These are phyloP conservation scores for Parachlorella kessleri DNA, from an alignment of 139 green algal species.

Conservation along the genomic window DNA sequence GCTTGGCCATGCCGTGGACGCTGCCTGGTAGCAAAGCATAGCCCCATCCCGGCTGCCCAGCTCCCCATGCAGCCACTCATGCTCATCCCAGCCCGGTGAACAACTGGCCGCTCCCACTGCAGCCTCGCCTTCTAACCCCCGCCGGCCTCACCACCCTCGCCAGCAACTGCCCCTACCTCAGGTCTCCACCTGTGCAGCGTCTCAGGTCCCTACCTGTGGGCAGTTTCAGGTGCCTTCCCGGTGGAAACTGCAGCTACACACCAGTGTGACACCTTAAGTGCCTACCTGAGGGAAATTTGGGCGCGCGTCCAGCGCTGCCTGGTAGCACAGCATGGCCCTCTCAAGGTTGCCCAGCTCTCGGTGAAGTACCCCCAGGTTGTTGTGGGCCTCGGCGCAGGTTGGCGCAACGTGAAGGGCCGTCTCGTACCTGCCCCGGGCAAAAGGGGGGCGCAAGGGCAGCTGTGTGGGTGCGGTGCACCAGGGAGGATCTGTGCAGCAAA, in stretches of 20 bases:
- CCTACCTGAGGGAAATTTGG: constrained; percentile 63
- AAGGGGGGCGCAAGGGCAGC: background rate
- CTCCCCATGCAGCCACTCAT: constrained; percentile 69
- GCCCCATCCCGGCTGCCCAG: constrained; percentile 77
- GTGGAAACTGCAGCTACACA: too few species aligned
- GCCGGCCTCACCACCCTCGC: too few species aligned
- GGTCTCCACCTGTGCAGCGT: background rate
- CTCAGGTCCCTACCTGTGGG: too few species aligned
- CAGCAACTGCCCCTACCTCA: too few species aligned
- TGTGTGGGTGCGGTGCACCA: background rate
- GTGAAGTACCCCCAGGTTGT: constrained; percentile 88
- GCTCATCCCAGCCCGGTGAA: too few species aligned
- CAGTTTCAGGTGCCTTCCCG: too few species aligned
- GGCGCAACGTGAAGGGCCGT: constrained; percentile 74
- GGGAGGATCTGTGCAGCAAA: too few species aligned
- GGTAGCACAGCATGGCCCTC: constrained; percentile 63
- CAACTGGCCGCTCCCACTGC: too few species aligned
- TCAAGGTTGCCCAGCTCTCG: constrained; percentile 81
- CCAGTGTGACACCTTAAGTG: too few species aligned
- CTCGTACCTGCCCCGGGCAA: constrained; percentile 68
- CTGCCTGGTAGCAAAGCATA: constrained; percentile 59
- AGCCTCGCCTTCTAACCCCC: too few species aligned
- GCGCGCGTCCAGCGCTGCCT: constrained; percentile 44
- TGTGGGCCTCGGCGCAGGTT: constrained; percentile 87
- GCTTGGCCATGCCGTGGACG: constrained; percentile 51